Evolutionary conservation across 164 flowering plant species (phyloP).

Genomic region (Platanus orientalis): DNA sequence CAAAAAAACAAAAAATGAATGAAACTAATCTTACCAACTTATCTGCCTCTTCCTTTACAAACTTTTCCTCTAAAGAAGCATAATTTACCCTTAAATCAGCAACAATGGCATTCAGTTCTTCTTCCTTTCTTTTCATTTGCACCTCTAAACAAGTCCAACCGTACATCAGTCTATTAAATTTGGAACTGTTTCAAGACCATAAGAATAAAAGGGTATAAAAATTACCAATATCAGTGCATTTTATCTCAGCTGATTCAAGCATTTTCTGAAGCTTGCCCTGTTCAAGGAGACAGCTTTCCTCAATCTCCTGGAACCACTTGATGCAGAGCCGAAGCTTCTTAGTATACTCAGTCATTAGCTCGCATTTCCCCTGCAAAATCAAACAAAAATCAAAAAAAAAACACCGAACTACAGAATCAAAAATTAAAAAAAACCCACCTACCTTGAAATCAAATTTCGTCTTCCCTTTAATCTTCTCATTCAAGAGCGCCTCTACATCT

Average conservation of each 20-base stretch:
- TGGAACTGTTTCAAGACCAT: not conserved
- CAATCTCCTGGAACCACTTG: constrained; percentile 69
- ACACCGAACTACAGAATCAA: too few species aligned
- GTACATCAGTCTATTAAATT: not conserved
- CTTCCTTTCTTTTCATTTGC: constrained; percentile 48
- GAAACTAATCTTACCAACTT: constrained; percentile 51
- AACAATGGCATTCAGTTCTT: constrained; percentile 47
- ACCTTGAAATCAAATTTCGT: constrained; percentile 81
- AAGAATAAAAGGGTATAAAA: not conserved
- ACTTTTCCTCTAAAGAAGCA: constrained; percentile 41
- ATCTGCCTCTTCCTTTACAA: constrained; percentile 55
- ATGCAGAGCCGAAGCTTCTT: constrained; percentile 62
- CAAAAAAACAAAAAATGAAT: not conserved
- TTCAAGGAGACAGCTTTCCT: constrained; percentile 38
- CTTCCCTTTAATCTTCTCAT: constrained; percentile 67
- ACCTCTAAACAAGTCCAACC: constrained; percentile 30
- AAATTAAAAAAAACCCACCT: too few species aligned
- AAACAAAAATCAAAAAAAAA: not conserved
- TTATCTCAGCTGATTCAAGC: constrained; percentile 39
- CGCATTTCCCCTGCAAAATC: constrained; percentile 58
- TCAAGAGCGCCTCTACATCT: constrained; percentile 72
- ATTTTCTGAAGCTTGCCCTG: constrained; percentile 39
- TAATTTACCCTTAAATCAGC: constrained; percentile 39
- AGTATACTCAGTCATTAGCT: constrained; percentile 57
- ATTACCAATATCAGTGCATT: constrained; percentile 52